Evolutionary conservation across 768 basidiomycete genomes (phyloP).

Genomic region (Russula earlei): DNA sequence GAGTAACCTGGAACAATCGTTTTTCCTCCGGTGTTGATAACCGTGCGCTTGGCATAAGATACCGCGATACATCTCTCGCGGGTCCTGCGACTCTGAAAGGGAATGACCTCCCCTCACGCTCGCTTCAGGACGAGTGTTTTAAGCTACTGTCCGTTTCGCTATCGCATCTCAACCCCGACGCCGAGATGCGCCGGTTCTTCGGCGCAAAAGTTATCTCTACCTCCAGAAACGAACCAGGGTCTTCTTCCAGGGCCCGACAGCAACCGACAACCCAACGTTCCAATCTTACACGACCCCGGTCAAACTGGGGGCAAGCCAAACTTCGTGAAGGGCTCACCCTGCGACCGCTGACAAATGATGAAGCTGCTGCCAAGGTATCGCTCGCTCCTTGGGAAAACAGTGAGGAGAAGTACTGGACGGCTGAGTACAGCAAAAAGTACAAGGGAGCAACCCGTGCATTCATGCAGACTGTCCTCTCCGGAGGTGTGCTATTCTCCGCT

Average conservation of each 20-base stretch:
- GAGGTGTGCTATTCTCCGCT: slow-evolving; percentile 44
- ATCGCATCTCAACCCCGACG: slow-evolving; percentile 75
- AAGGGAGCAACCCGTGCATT: slow-evolving; percentile 74
- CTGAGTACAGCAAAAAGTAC: slow-evolving; percentile 80
- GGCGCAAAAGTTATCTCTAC: slow-evolving; percentile 81
- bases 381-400: slow-evolving; percentile 31
- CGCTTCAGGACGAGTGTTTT: slow-evolving; percentile 31
- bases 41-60: slow-evolving; percentile 30
- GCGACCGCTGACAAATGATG: slow-evolving; percentile 45
- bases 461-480: slow-evolving; percentile 69
- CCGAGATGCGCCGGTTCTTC: slow-evolving; percentile 90
- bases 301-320: slow-evolving; percentile 64
- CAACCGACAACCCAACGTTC: slow-evolving; percentile 46
- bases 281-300: slow-evolving; percentile 66
- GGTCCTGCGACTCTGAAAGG: neutral
- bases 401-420: slow-evolving; percentile 82
- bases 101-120: slow-evolving; percentile 23
- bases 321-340: slow-evolving; percentile 67
- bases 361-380: slow-evolving; percentile 36
- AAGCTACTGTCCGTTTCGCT: slow-evolving; percentile 71
- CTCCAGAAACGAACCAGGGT: slow-evolving; percentile 33
- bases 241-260: slow-evolving; percentile 30
- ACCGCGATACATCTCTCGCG: slow-evolving; percentile 40
- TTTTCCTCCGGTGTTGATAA: neutral
- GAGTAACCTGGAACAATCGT: slow-evolving; percentile 22